A percentile compares a stretch with the other conserved stretches of the same genome.
Evolutionary conservation across 306 rosid genomes (phyloP).

Genomic region (Acacia acuminata): DNA sequence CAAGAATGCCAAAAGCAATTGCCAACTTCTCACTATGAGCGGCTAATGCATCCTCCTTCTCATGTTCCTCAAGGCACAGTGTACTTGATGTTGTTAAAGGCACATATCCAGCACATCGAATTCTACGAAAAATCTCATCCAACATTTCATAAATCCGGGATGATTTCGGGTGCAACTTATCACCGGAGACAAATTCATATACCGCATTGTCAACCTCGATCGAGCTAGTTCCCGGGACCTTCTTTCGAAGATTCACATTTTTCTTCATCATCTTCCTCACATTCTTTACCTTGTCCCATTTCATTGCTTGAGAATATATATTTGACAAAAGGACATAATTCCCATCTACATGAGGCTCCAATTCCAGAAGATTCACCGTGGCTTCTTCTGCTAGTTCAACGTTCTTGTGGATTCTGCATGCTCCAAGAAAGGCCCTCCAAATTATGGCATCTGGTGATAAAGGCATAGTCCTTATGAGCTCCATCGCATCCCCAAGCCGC

Average conservation of each 20-base stretch:
- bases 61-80: slow-evolving; percentile 24
- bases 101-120: slow-evolving; percentile 10
- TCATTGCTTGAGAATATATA: slow-evolving; percentile 33
- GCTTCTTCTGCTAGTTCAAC: slow-evolving; percentile 32
- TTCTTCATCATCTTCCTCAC: slow-evolving; percentile 34
- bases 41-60: slow-evolving; percentile 22
- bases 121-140: slow-evolving; percentile 27
- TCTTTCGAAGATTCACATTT: slow-evolving; percentile 5
- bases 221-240: slow-evolving; percentile 32
- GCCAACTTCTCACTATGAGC: slow-evolving; percentile 34
- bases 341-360: slow-evolving; percentile 29
- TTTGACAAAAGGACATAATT: slow-evolving; percentile 36
- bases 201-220: slow-evolving; percentile 33
- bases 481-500: slow-evolving; percentile 23
- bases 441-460: slow-evolving; percentile 31
- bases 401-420: slow-evolving; percentile 37
- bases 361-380: slow-evolving; percentile 22
- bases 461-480: slow-evolving; percentile 27
- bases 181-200: slow-evolving; percentile 29
- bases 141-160: slow-evolving; percentile 30
- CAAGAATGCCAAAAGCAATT: slow-evolving; percentile 32
- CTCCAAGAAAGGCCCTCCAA: slow-evolving; percentile 35
- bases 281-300: slow-evolving; percentile 30
- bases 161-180: slow-evolving; percentile 32
- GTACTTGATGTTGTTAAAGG: slow-evolving; percentile 15